Percentiles rank a stretch among this genome's conserved stretches.
Conservation (phyloP, 768 basidiomycete genomes). For the Rhodotorula kratochvilovae region DNA sequence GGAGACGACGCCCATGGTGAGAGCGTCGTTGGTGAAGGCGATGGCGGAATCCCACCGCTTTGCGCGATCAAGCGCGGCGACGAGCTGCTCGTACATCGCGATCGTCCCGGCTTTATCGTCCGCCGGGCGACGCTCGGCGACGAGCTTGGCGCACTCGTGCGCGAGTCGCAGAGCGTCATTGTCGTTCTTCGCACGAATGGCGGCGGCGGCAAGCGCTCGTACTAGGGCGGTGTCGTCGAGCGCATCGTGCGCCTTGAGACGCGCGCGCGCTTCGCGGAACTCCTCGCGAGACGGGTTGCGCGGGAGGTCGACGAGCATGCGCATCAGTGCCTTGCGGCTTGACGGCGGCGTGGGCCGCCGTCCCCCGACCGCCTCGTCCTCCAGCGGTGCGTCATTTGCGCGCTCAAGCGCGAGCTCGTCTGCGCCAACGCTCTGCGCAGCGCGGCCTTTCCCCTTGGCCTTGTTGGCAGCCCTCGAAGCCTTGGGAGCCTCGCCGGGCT, state of each 20-base stretch:
- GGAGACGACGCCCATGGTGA: neutral
- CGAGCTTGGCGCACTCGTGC: neutral
- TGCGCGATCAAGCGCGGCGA: neutral
- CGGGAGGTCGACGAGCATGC: neutral
- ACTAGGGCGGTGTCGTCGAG: neutral
- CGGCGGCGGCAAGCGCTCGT: neutral
- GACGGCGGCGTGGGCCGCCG: no score
- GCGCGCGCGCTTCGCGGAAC: neutral
- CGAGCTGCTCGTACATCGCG: conserved; percentile 2
- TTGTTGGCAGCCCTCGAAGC: no score
- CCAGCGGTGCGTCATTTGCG: no score
- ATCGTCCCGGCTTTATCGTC: no score
- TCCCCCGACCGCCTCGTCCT: no score
- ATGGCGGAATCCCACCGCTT: conserved; percentile 1
- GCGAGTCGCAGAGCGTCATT: conserved; percentile 9
- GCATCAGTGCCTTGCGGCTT: neutral
- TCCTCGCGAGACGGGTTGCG: neutral
- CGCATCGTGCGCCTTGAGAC: no score
- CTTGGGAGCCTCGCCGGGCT: no score
- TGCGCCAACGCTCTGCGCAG: no score
- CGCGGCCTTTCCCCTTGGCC: no score
- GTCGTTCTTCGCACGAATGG: neutral
- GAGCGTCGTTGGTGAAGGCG: conserved; percentile 12
- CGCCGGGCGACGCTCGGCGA: neutral
- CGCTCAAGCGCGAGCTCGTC: no score